Base-by-base conservation (phyloP, 1,284 basidiomycete species). In the Ceratobasidium sp. region DNA sequence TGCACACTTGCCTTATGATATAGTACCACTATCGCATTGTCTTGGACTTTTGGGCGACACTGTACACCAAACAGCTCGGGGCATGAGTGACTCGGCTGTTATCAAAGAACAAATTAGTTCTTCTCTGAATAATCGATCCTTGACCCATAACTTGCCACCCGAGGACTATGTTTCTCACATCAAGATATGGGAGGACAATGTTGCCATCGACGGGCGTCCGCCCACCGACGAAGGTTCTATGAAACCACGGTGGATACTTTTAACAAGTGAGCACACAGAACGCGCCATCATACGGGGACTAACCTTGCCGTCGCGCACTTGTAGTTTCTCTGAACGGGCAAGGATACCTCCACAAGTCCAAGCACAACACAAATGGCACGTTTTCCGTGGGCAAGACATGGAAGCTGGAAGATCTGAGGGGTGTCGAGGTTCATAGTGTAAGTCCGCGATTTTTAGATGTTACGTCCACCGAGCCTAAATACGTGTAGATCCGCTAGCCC, bases 381-480 rank as follows among this genome's bases (percentile, higher is more conserved):
- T 99, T 98, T 85, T 98, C 96, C 25, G 95, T 98, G 74, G 98
- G 98, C 29, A 99, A 99, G 87, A 96, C 97, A 9, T 99, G 98
- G 98, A 90, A 88, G 79, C 84, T 99, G 56, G 85, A 90, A 64
- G 95, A 97, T 82, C 88, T 99, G 79, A 88, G 92, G 74, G 90
- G 86, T 44, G 83, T 99, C 62, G 92, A 96, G 79, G 91, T 97
- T 57, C 80, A 90, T 46, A 88, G 88, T 81, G 96, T 96, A 82
- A 82, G 91, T 87, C 71, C 40, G 22, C 17, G 66, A 75, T 15
- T 51, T 46, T 68, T 61, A 64, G 25, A 32, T 1, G 22, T n/a
- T 34, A 43, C 43, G 13, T 9, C 32, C 11, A 46, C 15, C 40
- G 8, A 56, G 37, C 40, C 62, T 76, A 46, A 61, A 51, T 57